phyloP scores from a whole-genome alignment of 768 basidiomycete species.

The Trametes gibbosa region DNA sequence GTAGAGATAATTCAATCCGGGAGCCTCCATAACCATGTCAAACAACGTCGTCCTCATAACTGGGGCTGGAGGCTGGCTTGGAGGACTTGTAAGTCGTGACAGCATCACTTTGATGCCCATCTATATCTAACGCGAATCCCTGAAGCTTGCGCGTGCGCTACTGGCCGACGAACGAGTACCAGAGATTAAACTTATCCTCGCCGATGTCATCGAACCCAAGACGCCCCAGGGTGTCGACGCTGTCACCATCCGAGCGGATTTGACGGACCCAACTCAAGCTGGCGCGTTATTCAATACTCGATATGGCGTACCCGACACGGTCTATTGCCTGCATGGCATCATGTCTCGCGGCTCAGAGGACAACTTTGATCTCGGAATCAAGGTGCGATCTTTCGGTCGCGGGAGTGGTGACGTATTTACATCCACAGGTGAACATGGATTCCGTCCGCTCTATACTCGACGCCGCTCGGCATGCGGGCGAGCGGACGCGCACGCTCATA shows the following conservation, averaged over 20 bases:
- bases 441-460: conserved; percentile 48
- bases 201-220: conserved; percentile 45
- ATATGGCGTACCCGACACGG: conserved; percentile 40
- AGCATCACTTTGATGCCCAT: background rate
- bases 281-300: conserved; percentile 39
- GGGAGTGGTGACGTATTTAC: too few species aligned
- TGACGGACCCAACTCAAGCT: conserved; percentile 37
- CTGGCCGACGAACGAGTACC: conserved; percentile 33
- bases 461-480: conserved; percentile 32
- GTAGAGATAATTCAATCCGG: too few species aligned
- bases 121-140: background rate
- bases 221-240: conserved; percentile 31
- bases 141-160: conserved; percentile 38
- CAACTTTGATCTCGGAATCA: conserved; percentile 54
- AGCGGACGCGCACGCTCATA: conserved; percentile 27
- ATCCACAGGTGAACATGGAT: conserved; percentile 54
- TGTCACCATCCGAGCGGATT: conserved; percentile 38
- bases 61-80: conserved; percentile 43
- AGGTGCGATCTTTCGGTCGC: conserved; percentile 30
- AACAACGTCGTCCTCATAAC: conserved; percentile 42
- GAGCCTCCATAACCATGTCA: background rate
- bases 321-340: conserved; percentile 55
- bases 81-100: conserved; percentile 32
- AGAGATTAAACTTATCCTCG: conserved; percentile 46
- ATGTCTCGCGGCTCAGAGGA: conserved; percentile 64